phyloP scores from a whole-genome alignment of 495 filamentous ascomycete species.

The Echria macrotheca region DNA sequence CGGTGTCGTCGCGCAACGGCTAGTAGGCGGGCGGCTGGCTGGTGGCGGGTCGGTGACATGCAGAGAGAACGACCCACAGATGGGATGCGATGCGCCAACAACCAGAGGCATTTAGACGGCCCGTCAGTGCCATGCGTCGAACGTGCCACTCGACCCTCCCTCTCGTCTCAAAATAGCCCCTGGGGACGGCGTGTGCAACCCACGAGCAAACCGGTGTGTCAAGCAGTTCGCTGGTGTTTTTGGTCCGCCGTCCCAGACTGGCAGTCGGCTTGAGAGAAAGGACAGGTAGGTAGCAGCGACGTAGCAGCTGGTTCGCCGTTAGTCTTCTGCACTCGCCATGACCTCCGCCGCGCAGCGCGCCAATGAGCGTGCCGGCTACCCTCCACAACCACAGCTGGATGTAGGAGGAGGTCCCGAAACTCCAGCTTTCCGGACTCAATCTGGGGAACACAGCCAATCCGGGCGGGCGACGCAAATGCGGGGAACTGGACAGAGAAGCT shows the following conservation, averaged over 20 bases:
- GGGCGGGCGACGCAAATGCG: constrained; percentile 10
- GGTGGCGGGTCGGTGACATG: no score
- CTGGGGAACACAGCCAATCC: constrained; percentile 19
- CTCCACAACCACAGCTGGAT: not conserved
- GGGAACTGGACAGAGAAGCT: constrained; percentile 9
- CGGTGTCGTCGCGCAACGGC: not conserved
- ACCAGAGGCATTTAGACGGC: constrained; percentile 1
- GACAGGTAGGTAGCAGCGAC: no score
- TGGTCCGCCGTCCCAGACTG: not conserved
- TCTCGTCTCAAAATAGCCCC: not conserved
- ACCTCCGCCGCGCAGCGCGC: constrained; percentile 8
- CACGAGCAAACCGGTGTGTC: not conserved
- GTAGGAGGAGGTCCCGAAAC: constrained; percentile 3
- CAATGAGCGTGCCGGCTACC: constrained; percentile 11
- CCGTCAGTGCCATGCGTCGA: not conserved
- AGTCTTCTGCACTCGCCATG: constrained; percentile 7
- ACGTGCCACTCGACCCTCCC: not conserved
- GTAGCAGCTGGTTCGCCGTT: not conserved
- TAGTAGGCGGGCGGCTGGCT: no score
- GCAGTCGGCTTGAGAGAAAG: not conserved
- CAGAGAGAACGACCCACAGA: no score
- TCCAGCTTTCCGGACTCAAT: constrained; percentile 1
- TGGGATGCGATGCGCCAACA: no score
- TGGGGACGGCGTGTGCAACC: no score
- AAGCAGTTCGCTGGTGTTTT: not conserved